Conservation (phyloP, 169 alveolate species). For the Amoebophrya sp. region DNA sequence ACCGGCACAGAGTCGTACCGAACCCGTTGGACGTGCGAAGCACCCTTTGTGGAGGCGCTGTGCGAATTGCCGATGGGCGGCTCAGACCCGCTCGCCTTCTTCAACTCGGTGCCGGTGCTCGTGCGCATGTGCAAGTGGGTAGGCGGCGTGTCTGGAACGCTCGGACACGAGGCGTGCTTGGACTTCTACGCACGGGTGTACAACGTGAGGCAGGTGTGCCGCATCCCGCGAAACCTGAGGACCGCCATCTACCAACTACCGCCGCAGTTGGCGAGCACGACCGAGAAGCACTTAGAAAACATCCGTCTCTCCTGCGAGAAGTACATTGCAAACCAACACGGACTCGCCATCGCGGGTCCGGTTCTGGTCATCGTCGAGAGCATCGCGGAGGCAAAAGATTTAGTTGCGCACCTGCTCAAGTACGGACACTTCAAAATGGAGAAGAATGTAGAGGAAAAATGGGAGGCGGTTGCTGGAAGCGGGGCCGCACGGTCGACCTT, state of each 20-base stretch:
- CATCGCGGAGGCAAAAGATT: background rate
- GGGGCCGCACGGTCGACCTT: too few relatives aligned
- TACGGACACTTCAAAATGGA: background rate
- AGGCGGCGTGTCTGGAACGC: conserved; percentile 2
- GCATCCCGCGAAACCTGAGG: background rate
- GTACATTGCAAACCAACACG: background rate
- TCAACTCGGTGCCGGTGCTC: background rate
- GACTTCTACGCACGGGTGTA: background rate
- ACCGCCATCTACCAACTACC: background rate
- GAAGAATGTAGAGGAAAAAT: background rate
- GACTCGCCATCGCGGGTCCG: background rate
- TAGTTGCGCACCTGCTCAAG: background rate
- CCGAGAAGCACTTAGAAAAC: background rate
- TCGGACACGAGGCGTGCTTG: background rate
- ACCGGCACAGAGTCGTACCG: conserved; percentile 1
- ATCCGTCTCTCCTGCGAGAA: background rate
- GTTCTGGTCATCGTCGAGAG: conserved; percentile 5
- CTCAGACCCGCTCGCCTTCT: conserved; percentile 3
- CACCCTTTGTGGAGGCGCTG: conserved; percentile 4
- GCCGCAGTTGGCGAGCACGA: background rate
- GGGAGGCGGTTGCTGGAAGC: too few relatives aligned
- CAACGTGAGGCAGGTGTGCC: background rate
- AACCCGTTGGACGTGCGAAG: background rate
- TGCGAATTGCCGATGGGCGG: background rate
- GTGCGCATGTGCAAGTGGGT: background rate